Evolutionary conservation across 495 filamentous ascomycete species (phyloP), one percentile per base, ranked within the genome.

Genomic region (Bacidia rubella): DNA sequence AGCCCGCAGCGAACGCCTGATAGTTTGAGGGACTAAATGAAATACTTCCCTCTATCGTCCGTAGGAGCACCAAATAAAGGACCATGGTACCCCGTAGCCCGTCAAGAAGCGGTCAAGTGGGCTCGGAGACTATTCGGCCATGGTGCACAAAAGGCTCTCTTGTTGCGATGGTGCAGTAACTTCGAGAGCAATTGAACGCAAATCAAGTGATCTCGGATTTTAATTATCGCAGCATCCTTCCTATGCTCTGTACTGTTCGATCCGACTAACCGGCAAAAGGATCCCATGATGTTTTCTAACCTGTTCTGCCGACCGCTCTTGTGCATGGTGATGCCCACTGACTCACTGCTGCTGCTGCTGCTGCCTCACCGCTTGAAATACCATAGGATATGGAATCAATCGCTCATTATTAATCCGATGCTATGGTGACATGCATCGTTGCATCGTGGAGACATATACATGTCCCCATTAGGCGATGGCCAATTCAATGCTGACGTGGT

Each of bases 51-150:
- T 35, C 29, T 5, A 5, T 7, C 7, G 29, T 35, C 15, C 29
- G n/a, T n/a, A n/a, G n/a, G n/a, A n/a, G n/a, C n/a, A n/a, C n/a
- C n/a, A n/a, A n/a, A n/a, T n/a, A n/a, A n/a, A n/a, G 29, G 15
- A 35, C 29, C 7, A 35, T 17, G 41, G 41, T 22, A 44, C 15
- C 17, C 7, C 12, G 19, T n/a, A n/a, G n/a, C n/a, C n/a, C n/a
- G n/a, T n/a, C n/a, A 50, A 50, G 47, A 19, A 50, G 47, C 47
- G 47, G 47, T 50, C 47, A 50, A 50, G 26, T 4, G 22, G 10
- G 5, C 24, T 32, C 47, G 47, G 47, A 49, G 47, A 49, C 47
- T 49, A 49, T 49, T 32, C 47, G 47, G 47, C 41, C 12, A 17
- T 20, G 17, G 41, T 9, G 29, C 29, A 15, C 15, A 5, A 5